Evolutionary conservation across 2,329 filamentous ascomycete genomes (phyloP), one percentile per base, ranked within the genome.

Genomic region (Penicillium sp.): DNA sequence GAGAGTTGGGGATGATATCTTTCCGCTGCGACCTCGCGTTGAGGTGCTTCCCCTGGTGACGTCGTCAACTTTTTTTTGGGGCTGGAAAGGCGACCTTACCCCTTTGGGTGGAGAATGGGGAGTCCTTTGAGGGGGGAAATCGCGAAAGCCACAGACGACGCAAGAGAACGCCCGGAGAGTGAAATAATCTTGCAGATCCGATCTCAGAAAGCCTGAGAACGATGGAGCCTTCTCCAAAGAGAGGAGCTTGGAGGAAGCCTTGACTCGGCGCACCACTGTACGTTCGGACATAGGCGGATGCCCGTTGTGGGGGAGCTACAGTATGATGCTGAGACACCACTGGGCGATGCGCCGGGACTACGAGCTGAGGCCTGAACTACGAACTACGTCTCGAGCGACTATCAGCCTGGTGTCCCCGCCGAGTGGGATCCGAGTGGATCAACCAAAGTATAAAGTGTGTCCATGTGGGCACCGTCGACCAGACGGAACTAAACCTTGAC

Each of bases 31-130:
- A 34, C 34, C 24, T 39, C 5, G 6, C 28, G 4, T 5, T 35
- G 46, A 35, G 24, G n/a, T 32, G 13, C 29, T 42, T 49, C 36
- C 35, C 37, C 45, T 50, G 37, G 50, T 52, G 50, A 53, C 51
- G 48, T 50, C 46, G 48, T 38, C 44, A 46, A 45, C 35, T 39
- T 33, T 40, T 29, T 13, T 32, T 28, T 32, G 29, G 34, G 39
- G 29, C 18, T 18, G 13, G 13, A 12, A 28, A n/a, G 35, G 39
- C 39, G 18, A 33, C 28, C 27, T 39, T 32, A 43, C 47, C 39
- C 43, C 26, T 42, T 49, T 49, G 38, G 47, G 43, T n/a, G 43
- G 18, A 26, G 32, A 36, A 36, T 9, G 3, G 36, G 33, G 39
- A 35, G 6, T 13, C 27, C 27, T 7, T 33, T 48, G 27, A 12